Base-by-base conservation (phyloP, 345 rosid genomes). In the Excoecaria cochinchinensis region DNA sequence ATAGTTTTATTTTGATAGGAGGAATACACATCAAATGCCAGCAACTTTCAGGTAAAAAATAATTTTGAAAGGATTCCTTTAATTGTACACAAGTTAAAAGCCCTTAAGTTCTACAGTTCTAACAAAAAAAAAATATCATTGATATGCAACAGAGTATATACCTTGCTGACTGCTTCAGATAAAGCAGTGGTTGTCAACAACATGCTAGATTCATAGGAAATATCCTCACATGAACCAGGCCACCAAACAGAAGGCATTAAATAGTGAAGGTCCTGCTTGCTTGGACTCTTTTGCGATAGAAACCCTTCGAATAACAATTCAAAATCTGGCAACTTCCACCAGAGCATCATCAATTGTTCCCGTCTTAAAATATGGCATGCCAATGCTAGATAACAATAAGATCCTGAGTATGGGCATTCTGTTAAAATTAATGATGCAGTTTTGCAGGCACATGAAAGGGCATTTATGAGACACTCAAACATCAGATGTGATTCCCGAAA, bases 221-320 rank as follows among this genome's bases (percentile, higher is more conserved):
- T 74, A 75, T 90, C 97, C 82, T 95, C 99, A 78, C 81, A 86
- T 71, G 97, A 91, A 67, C 99, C 93, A 85, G 98, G 93, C 99
- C 99, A 95, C 98, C 98, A 95, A 82, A 93, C 96, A 84, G 91
- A 89, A 75, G 97, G 97, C 86, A 95, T 84, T 79, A 95, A 78
- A 75, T 84, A 83, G 78, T 91, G 97, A 68, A 95, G 91, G 76
- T 95, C 99, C 85, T 88, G 94, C 78, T 84, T 90, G 79, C 87
- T 95, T 73, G 93, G 89, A 78, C 78, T 88, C 84, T 89, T 88
- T 60, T 82, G 87, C 11, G 97, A 89, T 74, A 95, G 85, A 86
- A 95, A 89, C 70, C 97, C 89, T 88, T 92, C 99, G 65, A 92
- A 91, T 78, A 93, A 73, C 73, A 81, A 74, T 78, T 91, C 93